Evolutionary conservation across 176 grass and related monocot species (phyloP), one percentile per base, ranked within the genome.

Genomic region (Eragrostis curvula): DNA sequence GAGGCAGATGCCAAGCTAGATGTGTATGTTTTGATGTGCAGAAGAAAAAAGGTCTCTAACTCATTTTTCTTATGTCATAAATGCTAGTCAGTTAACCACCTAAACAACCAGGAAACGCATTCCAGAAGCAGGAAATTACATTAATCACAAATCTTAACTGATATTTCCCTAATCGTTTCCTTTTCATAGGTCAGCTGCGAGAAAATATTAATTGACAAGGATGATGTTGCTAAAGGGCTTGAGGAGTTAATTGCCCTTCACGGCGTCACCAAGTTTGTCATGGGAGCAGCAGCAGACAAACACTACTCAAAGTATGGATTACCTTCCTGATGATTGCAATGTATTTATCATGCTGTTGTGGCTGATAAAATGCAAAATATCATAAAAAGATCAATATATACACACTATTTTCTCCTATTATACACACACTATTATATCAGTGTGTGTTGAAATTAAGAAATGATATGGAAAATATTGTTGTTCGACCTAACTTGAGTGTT

Each of bases 201-300:
- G 52, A 93, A 90, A 82, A 8, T 87, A 48, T 59, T 94, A 56
- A 86, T 88, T 11, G 85, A 90, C 8, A 88, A 51, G 13, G 82
- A 86, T 39, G 85, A 94, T 73, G 39, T 90, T 25, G 78, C 62
- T 59, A 66, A 72, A 79, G 91, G 91, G 68, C 83, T 94, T 21
- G 44, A 83, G 30, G 74, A 88, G 20, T 83, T 94, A 30, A 83
- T 88, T 68, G 32, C 64, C 12, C 77, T 83, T 61, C 83, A 86
- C 12, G 69, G 82, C 18, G 74, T 90, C 83, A 81, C 82, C 16
- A 88, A 47, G 59, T 85, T 90, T 75, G 82, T 90, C 29, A 88
- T 94, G 88, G 91, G 85, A 61, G 91, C 88, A 86, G 88, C 91
- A 9, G 77, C 73, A 32, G 91, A 94, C 42, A 83, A 68, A 86